Conservation (phyloP, 208 protist species). For the Trypanosoma brucei region DNA sequence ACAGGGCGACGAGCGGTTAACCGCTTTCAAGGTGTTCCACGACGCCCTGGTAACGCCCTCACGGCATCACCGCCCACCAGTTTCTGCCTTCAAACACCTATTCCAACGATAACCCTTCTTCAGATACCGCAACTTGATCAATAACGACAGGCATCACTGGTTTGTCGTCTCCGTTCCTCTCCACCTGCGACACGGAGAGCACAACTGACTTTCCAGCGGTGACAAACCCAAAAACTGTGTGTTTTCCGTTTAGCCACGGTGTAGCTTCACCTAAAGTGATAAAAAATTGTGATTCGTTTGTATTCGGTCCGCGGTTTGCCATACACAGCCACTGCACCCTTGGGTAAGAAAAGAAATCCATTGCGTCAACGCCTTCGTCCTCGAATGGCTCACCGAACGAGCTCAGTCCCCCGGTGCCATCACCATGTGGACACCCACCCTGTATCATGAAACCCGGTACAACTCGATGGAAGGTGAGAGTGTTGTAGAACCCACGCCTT, state of each 20-base stretch:
- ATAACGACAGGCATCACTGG: conserved; percentile 59
- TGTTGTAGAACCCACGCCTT: conserved; percentile 90
- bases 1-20: too few species aligned
- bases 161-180: conserved; percentile 39
- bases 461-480: conserved; percentile 93
- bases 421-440: conserved; percentile 88
- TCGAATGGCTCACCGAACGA: conserved; percentile 84
- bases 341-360: conserved; percentile 60
- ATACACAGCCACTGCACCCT: conserved; percentile 75
- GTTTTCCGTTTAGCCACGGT: conserved; percentile 87
- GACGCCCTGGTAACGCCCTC: too few species aligned
- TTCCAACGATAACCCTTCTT: background rate
- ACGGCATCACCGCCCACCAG: background rate
- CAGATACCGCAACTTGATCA: conserved; percentile 38
- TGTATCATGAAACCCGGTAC: conserved; percentile 94
- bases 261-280: conserved; percentile 60
- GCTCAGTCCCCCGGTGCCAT: conserved; percentile 91
- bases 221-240: conserved; percentile 93
- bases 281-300: conserved; percentile 91
- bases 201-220: conserved; percentile 62
- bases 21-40: too few species aligned
- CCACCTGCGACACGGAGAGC: conserved; percentile 35
- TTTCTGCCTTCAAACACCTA: conserved; percentile 1
- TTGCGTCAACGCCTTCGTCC: conserved; percentile 82
- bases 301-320: conserved; percentile 78